Evolutionary conservation across 257 asterid species (phyloP), one percentile per base, ranked within the genome.

Genomic region (Solanum pennellii): DNA sequence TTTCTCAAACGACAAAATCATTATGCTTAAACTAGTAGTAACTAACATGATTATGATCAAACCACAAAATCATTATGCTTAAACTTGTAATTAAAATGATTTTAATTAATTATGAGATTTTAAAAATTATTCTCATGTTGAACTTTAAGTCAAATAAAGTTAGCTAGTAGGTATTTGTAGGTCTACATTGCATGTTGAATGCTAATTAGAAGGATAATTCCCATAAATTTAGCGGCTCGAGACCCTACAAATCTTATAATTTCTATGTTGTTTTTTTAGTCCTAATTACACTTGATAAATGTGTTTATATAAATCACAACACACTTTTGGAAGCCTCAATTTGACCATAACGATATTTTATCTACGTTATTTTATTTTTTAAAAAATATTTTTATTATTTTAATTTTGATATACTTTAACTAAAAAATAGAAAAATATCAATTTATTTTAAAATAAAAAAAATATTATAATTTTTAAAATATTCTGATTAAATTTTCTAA

Each of bases 201-300:
- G 72, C 72, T 65, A 65, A 65, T 65, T 65, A 65, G 33, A 65
- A 69, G 75, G 41, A 69, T 29, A 69, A 69, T 69, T 69, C 75
- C 39, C 75, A 27, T 12, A 69, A 69, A 69, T 69, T 69, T 69
- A 29, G 75, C 75, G 41, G 39, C 75, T 69, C 75, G 75, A 69
- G 75, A 69, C 75, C 39, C 75, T 15, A 31, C 39, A 0, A 2
- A 52, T 3, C 23, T 13, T 31, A 21, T 29, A 41, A 41, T 59
- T 25, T 65, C 72, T 65, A n/a, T 65, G 33, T 12, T 68, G 39
- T 14, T 14, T 1, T 33, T 33, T 14, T 29, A 18, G 75, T 69
- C 75, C 41, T 65, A 65, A 65, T 25, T 11, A 56, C 72, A 65
- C 72, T 25, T 25, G 35, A 65, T 25, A 65, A 65, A 65, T 65